Base-by-base conservation (phyloP, 2,329 filamentous ascomycete species). In the Helicocarpus griseus region DNA sequence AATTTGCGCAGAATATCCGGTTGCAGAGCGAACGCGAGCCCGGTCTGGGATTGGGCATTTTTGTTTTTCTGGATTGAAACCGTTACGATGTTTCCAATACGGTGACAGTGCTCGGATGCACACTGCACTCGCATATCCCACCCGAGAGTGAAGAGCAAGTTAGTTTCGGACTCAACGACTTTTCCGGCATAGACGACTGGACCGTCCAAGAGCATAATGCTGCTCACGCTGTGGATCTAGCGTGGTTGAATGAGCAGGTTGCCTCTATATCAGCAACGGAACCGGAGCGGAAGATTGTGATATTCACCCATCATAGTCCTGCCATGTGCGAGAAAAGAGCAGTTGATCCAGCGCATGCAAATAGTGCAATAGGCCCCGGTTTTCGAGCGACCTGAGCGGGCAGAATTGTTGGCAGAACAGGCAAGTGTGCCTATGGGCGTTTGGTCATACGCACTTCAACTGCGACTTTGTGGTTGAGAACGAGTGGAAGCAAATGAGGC, bases 361-460 rank as follows among this genome's bases (percentile, higher is more conserved):
- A 58, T n/a, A 70, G 68, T 45, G 53, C 58, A 5, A 61, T 67
- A 5, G 60, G 60, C 0, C 66, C 62, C 1, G 71, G 63, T 2
- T 76, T 76, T 55, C 67, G 19, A 75, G 72, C 2, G 69, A 76
- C 56, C 56, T 77, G 41, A 61, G 57, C 0, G 51, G 35, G 1
- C 63, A 75, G 47, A 26, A 51, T 11, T 74, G 72, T 50, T 75
- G 68, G 69, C 63, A 49, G 29, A 67, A 60, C 50, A 53, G 52
- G 0, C 61, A 53, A 3, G 73, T 76, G 4, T 63, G 60, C 33
- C 21, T 73, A 2, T 76, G 73, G 74, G 73, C 68, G 2, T 76
- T 74, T 61, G 73, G 74, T 2, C 73, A 77, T 56, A 77, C 73
- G 11, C 74, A 77, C 59, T 74, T 64, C 54, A 73, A 71, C 55